These are phyloP conservation scores for Coix lacrymajobi DNA, from an alignment of 176 grass and related monocot genomes.

Conservation along the genomic window DNA sequence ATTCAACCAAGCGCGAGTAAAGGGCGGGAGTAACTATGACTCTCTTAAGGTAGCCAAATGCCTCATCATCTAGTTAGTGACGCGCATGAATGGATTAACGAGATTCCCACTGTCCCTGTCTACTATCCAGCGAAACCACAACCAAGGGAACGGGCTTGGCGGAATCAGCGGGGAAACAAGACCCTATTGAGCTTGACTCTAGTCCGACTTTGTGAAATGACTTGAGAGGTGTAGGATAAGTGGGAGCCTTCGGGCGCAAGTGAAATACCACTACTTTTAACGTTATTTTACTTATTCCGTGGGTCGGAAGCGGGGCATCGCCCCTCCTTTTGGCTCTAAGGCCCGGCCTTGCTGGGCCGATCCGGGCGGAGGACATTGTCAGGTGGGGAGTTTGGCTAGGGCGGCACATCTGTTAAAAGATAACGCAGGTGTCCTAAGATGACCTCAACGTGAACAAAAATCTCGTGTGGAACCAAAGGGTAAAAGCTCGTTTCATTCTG, in stretches of 20 bases:
- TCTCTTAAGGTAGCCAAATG: conserved; percentile 86
- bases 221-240: conserved; percentile 15
- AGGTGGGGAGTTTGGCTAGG: conserved; percentile 59
- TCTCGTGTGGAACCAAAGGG: conserved; percentile 60
- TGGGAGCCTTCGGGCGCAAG: conserved; percentile 22
- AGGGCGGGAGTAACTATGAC: conserved; percentile 84
- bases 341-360: conserved; percentile 21
- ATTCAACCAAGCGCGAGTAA: conserved; percentile 77
- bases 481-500: too few relatives aligned
- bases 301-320: conserved; percentile 16
- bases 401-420: conserved; percentile 59
- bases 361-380: conserved; percentile 70
- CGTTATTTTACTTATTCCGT: conserved; percentile 73
- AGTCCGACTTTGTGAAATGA: too few relatives aligned
- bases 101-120: conserved; percentile 29
- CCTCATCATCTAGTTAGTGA: conserved; percentile 71
- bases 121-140: conserved; percentile 14
- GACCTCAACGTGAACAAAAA: conserved; percentile 64
- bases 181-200: too few relatives aligned
- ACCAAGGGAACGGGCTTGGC: too few relatives aligned
- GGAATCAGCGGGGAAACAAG: too few relatives aligned
- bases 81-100: conserved; percentile 67
- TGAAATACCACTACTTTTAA: conserved; percentile 84
- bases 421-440: conserved; percentile 60
- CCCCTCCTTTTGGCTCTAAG: conserved; percentile 25